Evolutionary conservation across 768 basidiomycete species (phyloP), one percentile per base, ranked within the genome.

Genomic region (Mycena polygramma): DNA sequence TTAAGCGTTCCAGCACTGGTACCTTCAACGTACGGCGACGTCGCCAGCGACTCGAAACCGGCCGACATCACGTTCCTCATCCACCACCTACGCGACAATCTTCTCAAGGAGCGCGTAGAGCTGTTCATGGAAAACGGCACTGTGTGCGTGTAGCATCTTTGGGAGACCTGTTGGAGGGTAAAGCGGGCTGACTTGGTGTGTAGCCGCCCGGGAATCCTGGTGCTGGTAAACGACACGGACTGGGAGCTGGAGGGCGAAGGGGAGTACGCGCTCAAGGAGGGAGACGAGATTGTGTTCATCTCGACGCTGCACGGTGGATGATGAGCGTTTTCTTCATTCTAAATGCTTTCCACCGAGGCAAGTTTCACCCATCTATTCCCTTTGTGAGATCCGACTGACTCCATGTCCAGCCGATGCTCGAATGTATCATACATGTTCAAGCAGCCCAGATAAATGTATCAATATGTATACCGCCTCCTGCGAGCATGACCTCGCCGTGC

Each of bases 241-340:
- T 98, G 97, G 97, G 97, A 99, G 80, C 85, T 99, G 8, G 97
- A 98, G 79, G 96, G 95, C 41, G 97, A 98, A 79, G 91, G 94
- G 24, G 91, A 93, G 8, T 98, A 97, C 78, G 84, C 82, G 71
- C 81, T 99, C 66, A 83, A 92, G 78, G 83, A 90, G 39, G 86
- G 88, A 0, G 98, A 99, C 78, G 94, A 97, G 82, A 88, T 99
- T 70, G 95, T 98, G 19, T 97, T 99, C 79, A 99, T 99, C 69
- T 97, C 95, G 24, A 98, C 97, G 0, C 81, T 99, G 57, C 97
- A 99, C 75, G 97, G 97, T 3, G 96, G 96, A 63, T 97, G 96
- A 63, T 97, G 80, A 78, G 49, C 45, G 13, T 43, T 35, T 9
- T 46, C 19, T 9, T 46, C 5, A 3, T 19, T 46, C 45, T 7